Evolutionary conservation across 176 grass and related monocot species (phyloP).

Genomic region (Thinopyrum elongatum): DNA sequence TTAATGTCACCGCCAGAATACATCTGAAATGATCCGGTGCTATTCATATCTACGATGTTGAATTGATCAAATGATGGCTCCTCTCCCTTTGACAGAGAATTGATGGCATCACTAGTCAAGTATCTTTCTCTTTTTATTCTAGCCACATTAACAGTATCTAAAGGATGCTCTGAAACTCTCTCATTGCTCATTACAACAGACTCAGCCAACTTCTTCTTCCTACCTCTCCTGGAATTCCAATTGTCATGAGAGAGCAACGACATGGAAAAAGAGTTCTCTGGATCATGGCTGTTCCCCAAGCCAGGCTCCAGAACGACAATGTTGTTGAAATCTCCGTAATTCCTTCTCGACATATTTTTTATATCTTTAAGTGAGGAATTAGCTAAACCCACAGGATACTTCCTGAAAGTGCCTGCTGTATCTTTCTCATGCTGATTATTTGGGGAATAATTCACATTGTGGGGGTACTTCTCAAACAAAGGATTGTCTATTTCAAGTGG

Average conservation of each 20-base stretch:
- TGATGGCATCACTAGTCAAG: neutral
- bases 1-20: slow-evolving; percentile 11
- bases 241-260: slow-evolving; percentile 24
- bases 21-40: slow-evolving; percentile 24
- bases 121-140: slow-evolving; percentile 27
- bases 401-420: slow-evolving; percentile 13
- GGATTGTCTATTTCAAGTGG: slow-evolving; percentile 58
- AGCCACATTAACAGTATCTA: slow-evolving; percentile 6
- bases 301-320: slow-evolving; percentile 57
- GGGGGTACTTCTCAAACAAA: slow-evolving; percentile 57
- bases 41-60: slow-evolving; percentile 6
- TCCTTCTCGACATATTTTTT: slow-evolving; percentile 16
- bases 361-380: slow-evolving; percentile 35
- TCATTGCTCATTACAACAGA: slow-evolving; percentile 27
- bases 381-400: slow-evolving; percentile 32
- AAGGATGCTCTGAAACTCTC: slow-evolving; percentile 25
- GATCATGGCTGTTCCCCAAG: slow-evolving; percentile 32
- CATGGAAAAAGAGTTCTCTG: slow-evolving; percentile 30
- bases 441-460: slow-evolving; percentile 36
- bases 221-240: slow-evolving; percentile 30
- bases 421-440: slow-evolving; percentile 28
- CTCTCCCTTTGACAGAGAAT: neutral
- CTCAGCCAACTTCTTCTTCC: slow-evolving; percentile 28
- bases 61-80: slow-evolving; percentile 34
- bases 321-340: slow-evolving; percentile 15